Percentiles rank a stretch among this genome's conserved stretches.
Conservation (phyloP, 257 asterid species). For the Gentiana straminea region DNA sequence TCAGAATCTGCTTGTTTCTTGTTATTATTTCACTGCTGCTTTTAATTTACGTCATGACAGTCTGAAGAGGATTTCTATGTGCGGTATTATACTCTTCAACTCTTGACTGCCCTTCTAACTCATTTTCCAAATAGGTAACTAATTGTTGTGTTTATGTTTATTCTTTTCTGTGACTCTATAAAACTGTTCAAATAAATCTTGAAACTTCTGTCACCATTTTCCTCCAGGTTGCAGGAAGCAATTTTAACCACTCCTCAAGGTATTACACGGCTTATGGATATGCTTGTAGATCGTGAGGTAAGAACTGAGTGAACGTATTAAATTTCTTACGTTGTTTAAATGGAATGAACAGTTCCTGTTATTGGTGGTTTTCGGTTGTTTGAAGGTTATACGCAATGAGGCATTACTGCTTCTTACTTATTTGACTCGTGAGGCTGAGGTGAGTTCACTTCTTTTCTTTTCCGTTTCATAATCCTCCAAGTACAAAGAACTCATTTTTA, state of each 20-base stretch:
- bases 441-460: constrained; percentile 15
- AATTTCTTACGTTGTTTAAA: background rate
- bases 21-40: constrained; percentile 10
- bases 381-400: constrained; percentile 80
- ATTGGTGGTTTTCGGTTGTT: constrained; percentile 7
- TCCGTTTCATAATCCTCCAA: background rate
- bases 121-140: constrained; percentile 70
- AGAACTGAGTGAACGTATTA: constrained; percentile 14
- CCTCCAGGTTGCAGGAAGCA: constrained; percentile 86
- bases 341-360: background rate
- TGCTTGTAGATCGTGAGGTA: constrained; percentile 99
- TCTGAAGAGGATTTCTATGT: constrained; percentile 90
- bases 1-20: constrained; percentile 6
- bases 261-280: constrained; percentile 85
- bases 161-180: constrained; percentile 1
- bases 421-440: constrained; percentile 97
- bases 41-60: constrained; percentile 32
- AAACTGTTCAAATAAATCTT: constrained; percentile 5
- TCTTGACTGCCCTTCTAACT: constrained; percentile 76
- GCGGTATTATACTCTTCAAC: constrained; percentile 76
- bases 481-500: too few relatives aligned
- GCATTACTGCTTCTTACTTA: constrained; percentile 76
- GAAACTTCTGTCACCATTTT: constrained; percentile 12
- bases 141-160: constrained; percentile 4
- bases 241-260: constrained; percentile 81